Base-by-base conservation (phyloP, 2,329 filamentous ascomycete species). In the Raffaelea deltoideospora region DNA sequence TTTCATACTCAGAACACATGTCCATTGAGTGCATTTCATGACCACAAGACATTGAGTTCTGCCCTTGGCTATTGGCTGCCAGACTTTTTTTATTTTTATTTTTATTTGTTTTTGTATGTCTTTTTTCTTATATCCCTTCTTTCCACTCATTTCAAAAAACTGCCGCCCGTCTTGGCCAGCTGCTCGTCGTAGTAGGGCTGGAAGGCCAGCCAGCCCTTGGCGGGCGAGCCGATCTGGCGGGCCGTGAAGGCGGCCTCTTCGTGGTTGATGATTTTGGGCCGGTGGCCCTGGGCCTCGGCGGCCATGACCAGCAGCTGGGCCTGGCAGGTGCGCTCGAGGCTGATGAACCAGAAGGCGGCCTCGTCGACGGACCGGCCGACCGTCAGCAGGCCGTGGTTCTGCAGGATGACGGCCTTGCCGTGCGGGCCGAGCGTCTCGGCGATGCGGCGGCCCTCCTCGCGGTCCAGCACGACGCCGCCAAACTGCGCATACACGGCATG, bases 281-380 rank as follows among this genome's bases (percentile, higher is more conserved):
- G 7, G 18, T 36, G 22, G 3, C 39, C 36, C 8, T 13, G 8
- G 23, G 23, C 23, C 13, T 8, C 23, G 13, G 6, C 35, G 1
- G 69, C 71, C 47, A 84, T 79, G 14, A 73, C 70, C 39, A 71
- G 57, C 26, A 84, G 54, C 52, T 85, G 79, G 9, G 77, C 63
- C 37, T 75, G 65, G 45, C 79, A 84, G 5, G 69, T 71, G 29
- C 74, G 64, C 53, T 85, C 79, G 46, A 83, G 62, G 4, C 74
- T 55, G 3, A 71, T 72, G 49, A 81, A 83, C 38, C 81, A 53
- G 51, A 74, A 83, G 0, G 76, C 76, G 0, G 79, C 79, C 53
- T 84, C 79, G 45, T 84, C 79, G 2, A 85, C 78, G 0, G 77
- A 84, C 4, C 52, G 48, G 0, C 79, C 79, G 0, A 81, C 76